phyloP scores from a whole-genome alignment of 305 asterid genomes.

The Fraxinus velutina region DNA sequence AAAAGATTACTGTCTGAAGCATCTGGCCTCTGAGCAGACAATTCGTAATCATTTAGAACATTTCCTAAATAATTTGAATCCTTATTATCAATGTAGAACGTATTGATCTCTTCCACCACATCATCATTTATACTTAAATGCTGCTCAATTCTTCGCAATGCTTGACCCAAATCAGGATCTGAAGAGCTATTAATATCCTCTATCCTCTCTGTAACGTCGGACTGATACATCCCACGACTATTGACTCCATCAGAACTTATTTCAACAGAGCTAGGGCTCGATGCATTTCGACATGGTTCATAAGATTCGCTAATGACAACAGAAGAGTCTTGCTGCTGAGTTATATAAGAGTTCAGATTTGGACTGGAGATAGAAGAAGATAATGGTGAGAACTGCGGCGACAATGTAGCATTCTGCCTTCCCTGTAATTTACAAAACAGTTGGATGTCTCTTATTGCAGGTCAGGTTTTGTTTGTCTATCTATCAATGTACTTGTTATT shows the following conservation, averaged over 20 bases:
- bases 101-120: too few species aligned
- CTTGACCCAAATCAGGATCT: slow-evolving; percentile 47
- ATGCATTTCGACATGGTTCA: slow-evolving; percentile 40
- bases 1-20: too few species aligned
- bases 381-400: slow-evolving; percentile 47
- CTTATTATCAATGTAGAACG: too few species aligned
- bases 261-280: slow-evolving; percentile 76
- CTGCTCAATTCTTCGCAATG: slow-evolving; percentile 42
- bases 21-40: too few species aligned
- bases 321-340: slow-evolving; percentile 54
- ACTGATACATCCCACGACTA: slow-evolving; percentile 29
- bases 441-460: slow-evolving; percentile 13
- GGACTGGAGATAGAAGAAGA: slow-evolving; percentile 51
- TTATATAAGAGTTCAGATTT: slow-evolving; percentile 48
- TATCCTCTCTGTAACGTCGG: slow-evolving; percentile 30
- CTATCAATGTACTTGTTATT: not conserved
- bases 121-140: too few species aligned
- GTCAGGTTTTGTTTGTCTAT: not conserved
- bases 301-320: slow-evolving; percentile 46
- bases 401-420: slow-evolving; percentile 43
- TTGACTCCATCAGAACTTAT: slow-evolving; percentile 47
- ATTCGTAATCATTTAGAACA: too few species aligned
- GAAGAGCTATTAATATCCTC: slow-evolving; percentile 51
- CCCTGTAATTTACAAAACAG: slow-evolving; percentile 44
- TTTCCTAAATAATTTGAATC: too few species aligned